Conservation (phyloP, 163 green algal species). For the Volvox carteri region DNA sequence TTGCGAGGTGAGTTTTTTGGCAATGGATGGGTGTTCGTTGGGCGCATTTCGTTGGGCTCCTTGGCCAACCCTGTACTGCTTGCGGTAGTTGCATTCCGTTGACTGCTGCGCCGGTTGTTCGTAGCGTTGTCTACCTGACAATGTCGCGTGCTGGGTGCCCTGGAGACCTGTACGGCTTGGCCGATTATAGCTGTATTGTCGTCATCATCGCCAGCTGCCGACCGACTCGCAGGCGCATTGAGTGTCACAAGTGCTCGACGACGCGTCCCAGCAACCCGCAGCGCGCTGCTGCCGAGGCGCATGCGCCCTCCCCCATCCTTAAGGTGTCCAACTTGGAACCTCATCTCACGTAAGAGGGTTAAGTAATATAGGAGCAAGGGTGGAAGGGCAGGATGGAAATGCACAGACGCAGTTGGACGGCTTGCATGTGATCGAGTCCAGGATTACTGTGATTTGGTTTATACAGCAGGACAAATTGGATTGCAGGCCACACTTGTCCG, state of each 20-base stretch:
- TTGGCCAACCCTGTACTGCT: no score
- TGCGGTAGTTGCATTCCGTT: no score
- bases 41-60: no score
- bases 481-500: no score
- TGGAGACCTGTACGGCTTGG: neutral
- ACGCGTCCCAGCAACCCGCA: constrained; percentile 57
- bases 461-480: no score
- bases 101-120: neutral
- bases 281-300: constrained; percentile 54
- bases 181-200: neutral
- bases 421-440: no score
- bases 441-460: no score
- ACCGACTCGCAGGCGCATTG: constrained; percentile 62
- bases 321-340: constrained; percentile 71
- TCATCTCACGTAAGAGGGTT: constrained; percentile 52
- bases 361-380: no score
- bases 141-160: no score
- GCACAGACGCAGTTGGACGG: no score
- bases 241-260: constrained; percentile 80
- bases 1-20: constrained; percentile 69
- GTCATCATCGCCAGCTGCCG: neutral
- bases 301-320: constrained; percentile 72
- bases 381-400: no score
- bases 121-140: neutral
- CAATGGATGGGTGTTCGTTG: no score